A percentile compares a stretch with the other conserved stretches of the same genome.
Evolutionary conservation across 306 rosid genomes (phyloP).

Genomic region (Prunus mongolica): DNA sequence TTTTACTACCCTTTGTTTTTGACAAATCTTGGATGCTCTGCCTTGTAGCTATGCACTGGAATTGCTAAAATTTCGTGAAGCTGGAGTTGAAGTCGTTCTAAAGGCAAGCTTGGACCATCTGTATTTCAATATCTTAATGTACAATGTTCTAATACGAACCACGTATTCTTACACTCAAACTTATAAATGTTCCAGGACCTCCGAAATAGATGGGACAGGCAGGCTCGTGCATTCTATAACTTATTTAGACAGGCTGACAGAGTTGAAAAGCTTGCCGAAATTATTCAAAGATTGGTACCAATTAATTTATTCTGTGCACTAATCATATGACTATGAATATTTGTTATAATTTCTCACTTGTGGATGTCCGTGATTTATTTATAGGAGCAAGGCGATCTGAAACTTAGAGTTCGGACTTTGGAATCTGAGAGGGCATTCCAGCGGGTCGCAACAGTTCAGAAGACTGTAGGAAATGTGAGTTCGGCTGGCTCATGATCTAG

Average conservation of each 20-base stretch:
- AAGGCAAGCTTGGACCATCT: constrained; percentile 48
- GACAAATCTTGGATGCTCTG: constrained; percentile 27
- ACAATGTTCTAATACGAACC: constrained; percentile 16
- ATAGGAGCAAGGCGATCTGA: constrained; percentile 99
- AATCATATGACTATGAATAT: constrained; percentile 20
- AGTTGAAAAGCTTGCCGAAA: constrained; percentile 84
- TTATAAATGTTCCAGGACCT: constrained; percentile 56
- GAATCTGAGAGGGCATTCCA: constrained; percentile 99
- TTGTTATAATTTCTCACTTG: constrained; percentile 20
- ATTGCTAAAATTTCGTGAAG: constrained; percentile 89
- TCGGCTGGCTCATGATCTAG: constrained; percentile 18
- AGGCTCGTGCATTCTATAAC: constrained; percentile 83
- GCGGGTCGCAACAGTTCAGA: constrained; percentile 91
- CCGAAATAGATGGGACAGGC: constrained; percentile 88
- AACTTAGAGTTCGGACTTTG: constrained; percentile 91
- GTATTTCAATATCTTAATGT: constrained; percentile 14
- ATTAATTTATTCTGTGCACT: constrained; percentile 2
- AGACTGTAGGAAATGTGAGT: constrained; percentile 90
- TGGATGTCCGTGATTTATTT: constrained; percentile 16
- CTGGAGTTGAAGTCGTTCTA: constrained; percentile 87
- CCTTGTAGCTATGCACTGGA: constrained; percentile 89
- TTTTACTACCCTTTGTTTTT: constrained; percentile 18
- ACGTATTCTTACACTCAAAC: constrained; percentile 26
- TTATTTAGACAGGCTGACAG: constrained; percentile 98
- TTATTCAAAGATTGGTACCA: constrained; percentile 74